Evolutionary conservation across 768 basidiomycete species (phyloP).

Genomic region (Suillus luteus): DNA sequence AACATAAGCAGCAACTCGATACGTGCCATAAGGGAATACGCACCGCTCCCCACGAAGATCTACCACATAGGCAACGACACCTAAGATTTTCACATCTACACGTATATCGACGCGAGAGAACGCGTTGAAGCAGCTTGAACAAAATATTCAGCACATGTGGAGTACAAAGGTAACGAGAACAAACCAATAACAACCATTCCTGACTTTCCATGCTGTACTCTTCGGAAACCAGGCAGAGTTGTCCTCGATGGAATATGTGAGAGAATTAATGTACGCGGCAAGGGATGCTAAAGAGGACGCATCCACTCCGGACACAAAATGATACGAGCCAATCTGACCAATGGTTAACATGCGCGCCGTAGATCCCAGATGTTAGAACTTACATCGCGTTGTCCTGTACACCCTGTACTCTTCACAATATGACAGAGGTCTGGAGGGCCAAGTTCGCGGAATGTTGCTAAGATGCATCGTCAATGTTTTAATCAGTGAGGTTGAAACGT

Average conservation of each 20-base stretch:
- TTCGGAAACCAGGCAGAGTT: constrained; percentile 91
- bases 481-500: not conserved
- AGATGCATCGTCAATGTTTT: constrained; percentile 13
- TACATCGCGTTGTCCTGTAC: constrained; percentile 85
- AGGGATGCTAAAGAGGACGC: constrained; percentile 97
- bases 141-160: not conserved
- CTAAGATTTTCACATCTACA: constrained; percentile 96
- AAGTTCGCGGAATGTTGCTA: constrained; percentile 94
- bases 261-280: constrained; percentile 97
- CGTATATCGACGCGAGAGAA: constrained; percentile 96
- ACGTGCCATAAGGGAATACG: constrained; percentile 27
- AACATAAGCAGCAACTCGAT: constrained; percentile 4
- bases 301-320: constrained; percentile 98
- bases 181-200: constrained; percentile 91
- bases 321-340: constrained; percentile 87
- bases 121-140: constrained; percentile 88
- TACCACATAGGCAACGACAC: constrained; percentile 91
- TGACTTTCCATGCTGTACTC: constrained; percentile 83
- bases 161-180: constrained; percentile 22
- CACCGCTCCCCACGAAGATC: constrained; percentile 71
- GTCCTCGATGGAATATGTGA: constrained; percentile 95
- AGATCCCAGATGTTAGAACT: constrained; percentile 32
- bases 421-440: constrained; percentile 97
- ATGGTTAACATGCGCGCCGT: not conserved
- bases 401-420: constrained; percentile 89